Evolutionary conservation across 192 early-diverging fungal genomes (phyloP).

Genomic region (Rhizophlyctis rosea): DNA sequence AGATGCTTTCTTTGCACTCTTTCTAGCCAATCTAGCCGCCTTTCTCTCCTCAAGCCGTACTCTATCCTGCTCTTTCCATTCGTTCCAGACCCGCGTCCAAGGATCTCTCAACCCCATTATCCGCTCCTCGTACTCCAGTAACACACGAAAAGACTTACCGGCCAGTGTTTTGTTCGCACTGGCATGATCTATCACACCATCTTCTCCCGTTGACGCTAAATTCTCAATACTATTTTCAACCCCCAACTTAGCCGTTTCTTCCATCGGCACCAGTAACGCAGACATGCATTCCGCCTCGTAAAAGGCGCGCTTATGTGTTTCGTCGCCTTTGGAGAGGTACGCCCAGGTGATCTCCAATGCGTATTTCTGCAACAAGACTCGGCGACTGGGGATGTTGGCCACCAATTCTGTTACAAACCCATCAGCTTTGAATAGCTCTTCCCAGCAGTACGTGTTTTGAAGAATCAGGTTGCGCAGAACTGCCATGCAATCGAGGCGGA

Average conservation of each 20-base stretch:
- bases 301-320: neutral
- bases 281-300: conserved; percentile 15
- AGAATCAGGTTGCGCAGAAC: conserved; percentile 24
- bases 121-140: conserved; percentile 3
- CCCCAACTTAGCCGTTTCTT: too few relatives aligned
- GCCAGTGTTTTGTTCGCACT: conserved; percentile 5
- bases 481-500: conserved; percentile 5
- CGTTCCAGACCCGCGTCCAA: conserved; percentile 16
- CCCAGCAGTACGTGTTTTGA: conserved; percentile 19
- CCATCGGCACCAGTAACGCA: conserved; percentile 23
- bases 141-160: conserved; percentile 1
- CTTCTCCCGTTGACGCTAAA: too few relatives aligned
- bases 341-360: conserved; percentile 15
- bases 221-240: too few relatives aligned
- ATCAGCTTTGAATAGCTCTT: conserved; percentile 7
- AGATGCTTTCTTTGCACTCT: neutral
- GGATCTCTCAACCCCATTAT: conserved; percentile 5
- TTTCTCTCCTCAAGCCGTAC: too few relatives aligned
- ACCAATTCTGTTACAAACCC: conserved; percentile 17
- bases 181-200: too few relatives aligned
- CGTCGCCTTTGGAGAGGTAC: neutral
- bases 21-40: neutral
- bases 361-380: conserved; percentile 13
- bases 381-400: conserved; percentile 9
- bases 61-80: conserved; percentile 23